Percentiles rank a stretch among this genome's conserved stretches.
These are phyloP conservation scores for Arthroderma uncinatum DNA, from an alignment of 2,329 filamentous ascomycete genomes.

Conservation along the genomic window DNA sequence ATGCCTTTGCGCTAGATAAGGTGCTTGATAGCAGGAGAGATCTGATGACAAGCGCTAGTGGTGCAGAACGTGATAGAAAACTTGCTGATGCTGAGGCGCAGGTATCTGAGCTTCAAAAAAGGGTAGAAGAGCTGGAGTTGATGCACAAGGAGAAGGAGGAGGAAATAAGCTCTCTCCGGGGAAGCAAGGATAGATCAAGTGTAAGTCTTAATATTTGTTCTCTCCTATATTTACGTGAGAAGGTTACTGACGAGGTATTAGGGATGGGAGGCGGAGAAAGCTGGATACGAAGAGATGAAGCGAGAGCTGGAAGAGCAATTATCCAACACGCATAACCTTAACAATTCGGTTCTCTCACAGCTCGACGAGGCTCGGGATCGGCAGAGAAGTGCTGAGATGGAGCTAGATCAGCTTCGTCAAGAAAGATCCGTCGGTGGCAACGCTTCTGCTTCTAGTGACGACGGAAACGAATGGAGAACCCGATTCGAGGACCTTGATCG, in stretches of 20 bases:
- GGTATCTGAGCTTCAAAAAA: constrained; percentile 61
- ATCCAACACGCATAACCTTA: constrained; percentile 62
- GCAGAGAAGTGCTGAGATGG: constrained; percentile 52
- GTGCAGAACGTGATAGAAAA: constrained; percentile 52
- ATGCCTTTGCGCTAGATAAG: constrained; percentile 52
- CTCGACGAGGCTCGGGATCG: constrained; percentile 61
- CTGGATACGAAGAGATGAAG: constrained; percentile 53
- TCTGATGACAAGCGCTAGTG: constrained; percentile 39
- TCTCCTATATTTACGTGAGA: constrained; percentile 1
- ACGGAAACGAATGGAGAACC: constrained; percentile 47
- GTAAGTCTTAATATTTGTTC: constrained; percentile 22
- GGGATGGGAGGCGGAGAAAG: constrained; percentile 50
- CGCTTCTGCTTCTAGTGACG: constrained; percentile 7
- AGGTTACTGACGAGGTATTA: neutral
- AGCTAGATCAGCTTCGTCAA: constrained; percentile 35
- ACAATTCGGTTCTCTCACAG: constrained; percentile 67
- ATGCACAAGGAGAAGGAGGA: constrained; percentile 59
- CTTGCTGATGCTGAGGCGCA: constrained; percentile 71
- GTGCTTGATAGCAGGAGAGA: constrained; percentile 36
- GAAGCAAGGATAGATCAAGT: constrained; percentile 45
- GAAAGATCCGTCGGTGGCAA: neutral
- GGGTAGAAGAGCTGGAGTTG: constrained; percentile 59
- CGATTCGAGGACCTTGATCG: constrained; percentile 48
- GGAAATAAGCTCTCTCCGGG: constrained; percentile 50
- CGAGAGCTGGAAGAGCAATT: constrained; percentile 61